A percentile compares a stretch with the other conserved stretches of the same genome.
Conservation (phyloP, 768 basidiomycete genomes). For the Hygrophorus russula region DNA sequence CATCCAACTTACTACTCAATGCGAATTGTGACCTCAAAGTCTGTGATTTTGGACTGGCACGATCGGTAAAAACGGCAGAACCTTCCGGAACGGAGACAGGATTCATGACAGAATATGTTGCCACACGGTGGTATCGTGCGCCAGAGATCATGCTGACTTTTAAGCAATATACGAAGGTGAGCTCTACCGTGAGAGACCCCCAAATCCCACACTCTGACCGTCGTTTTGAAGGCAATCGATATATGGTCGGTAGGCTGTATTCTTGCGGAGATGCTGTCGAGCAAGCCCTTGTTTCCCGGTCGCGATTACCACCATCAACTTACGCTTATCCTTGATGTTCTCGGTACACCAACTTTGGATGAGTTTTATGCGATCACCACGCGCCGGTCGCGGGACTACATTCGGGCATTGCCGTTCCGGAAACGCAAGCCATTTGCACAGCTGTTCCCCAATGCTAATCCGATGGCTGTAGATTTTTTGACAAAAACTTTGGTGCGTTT, state of each 20-base stretch:
- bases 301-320: constrained; percentile 96
- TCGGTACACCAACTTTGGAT: constrained; percentile 94
- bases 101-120: constrained; percentile 97
- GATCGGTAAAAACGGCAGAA: constrained; percentile 81
- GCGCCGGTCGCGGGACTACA: constrained; percentile 85
- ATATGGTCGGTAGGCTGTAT: constrained; percentile 85
- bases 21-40: constrained; percentile 96
- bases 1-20: constrained; percentile 93
- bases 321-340: constrained; percentile 88
- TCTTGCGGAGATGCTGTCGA: constrained; percentile 93
- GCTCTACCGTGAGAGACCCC: constrained; percentile 15
- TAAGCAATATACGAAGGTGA: constrained; percentile 91
- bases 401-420: constrained; percentile 88
- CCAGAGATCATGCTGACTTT: constrained; percentile 99
- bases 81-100: constrained; percentile 75
- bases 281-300: constrained; percentile 94
- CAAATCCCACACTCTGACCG: background rate
- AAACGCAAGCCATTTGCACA: constrained; percentile 74
- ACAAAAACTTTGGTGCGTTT: constrained; percentile 67
- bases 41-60: constrained; percentile 89
- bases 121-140: constrained; percentile 97
- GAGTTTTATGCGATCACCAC: constrained; percentile 98
- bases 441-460: constrained; percentile 86
- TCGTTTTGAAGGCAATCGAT: constrained; percentile 57
- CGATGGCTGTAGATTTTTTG: constrained; percentile 54